Percentiles rank a stretch among this genome's conserved stretches.
These are phyloP conservation scores for Ceratocystis ficicola DNA, from an alignment of 2,329 filamentous ascomycete genomes.

Conservation along the genomic window DNA sequence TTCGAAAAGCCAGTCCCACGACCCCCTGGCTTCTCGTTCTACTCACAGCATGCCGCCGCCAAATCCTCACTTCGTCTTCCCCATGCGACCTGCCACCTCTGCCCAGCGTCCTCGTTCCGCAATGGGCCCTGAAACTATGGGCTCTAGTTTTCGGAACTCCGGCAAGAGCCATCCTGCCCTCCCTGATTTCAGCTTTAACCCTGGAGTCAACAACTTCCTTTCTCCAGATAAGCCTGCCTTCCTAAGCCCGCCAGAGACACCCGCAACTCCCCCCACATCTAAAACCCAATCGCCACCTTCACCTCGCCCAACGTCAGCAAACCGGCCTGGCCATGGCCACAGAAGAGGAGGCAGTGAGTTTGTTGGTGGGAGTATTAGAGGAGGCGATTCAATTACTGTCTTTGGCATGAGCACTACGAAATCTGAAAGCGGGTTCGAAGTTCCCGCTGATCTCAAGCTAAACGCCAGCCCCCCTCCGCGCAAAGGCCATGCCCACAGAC, in stretches of 20 bases:
- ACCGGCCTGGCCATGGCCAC: constrained; percentile 52
- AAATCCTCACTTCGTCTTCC: constrained; percentile 56
- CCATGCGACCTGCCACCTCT: constrained; percentile 37
- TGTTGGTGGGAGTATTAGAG: constrained; percentile 58
- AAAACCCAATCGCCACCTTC: constrained; percentile 36
- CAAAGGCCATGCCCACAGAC: constrained; percentile 60
- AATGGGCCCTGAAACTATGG: constrained; percentile 35
- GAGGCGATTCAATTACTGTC: constrained; percentile 45
- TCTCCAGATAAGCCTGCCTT: constrained; percentile 30
- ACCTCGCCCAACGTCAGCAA: constrained; percentile 39
- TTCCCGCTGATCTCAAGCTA: constrained; percentile 43
- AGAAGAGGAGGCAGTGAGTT: constrained; percentile 76
- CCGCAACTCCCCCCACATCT: constrained; percentile 32
- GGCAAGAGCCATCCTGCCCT: constrained; percentile 31
- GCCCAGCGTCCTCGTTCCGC: constrained; percentile 42
- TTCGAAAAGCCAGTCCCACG: constrained; percentile 21
- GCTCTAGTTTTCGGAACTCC: constrained; percentile 18
- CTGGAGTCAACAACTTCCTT: constrained; percentile 31
- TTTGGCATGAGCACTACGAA: constrained; percentile 62
- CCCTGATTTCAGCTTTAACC: constrained; percentile 46
- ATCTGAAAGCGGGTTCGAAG: constrained; percentile 41
- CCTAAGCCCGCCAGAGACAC: constrained; percentile 46
- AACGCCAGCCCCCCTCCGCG: constrained; percentile 42
- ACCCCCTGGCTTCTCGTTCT: constrained; percentile 15
- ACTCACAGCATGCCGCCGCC: constrained; percentile 34